Percentiles rank a stretch among this genome's conserved stretches.
Evolutionary conservation across 176 grass and related monocot genomes (phyloP).

Genomic region (Metroxylon sagu): DNA sequence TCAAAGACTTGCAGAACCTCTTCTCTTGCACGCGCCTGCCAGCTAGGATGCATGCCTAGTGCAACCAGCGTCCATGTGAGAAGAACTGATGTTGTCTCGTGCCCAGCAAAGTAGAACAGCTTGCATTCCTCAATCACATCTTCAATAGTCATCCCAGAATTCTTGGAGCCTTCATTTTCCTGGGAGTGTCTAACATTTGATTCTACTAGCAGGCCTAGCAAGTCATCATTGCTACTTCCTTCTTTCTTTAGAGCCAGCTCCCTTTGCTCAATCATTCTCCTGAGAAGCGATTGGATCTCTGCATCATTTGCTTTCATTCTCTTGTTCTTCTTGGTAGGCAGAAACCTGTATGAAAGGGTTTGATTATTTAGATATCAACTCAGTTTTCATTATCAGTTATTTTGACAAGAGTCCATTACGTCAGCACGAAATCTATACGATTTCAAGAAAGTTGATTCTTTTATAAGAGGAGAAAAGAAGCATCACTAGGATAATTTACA

Average conservation of each 20-base stretch:
- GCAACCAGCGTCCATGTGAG: constrained; percentile 23
- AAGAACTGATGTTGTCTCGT: constrained; percentile 19
- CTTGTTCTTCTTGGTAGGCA: constrained; percentile 37
- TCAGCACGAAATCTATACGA: too few species aligned
- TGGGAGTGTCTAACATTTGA: constrained; percentile 25
- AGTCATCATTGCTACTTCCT: constrained; percentile 21
- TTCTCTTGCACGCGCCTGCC: not conserved
- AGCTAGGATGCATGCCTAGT: constrained; percentile 20
- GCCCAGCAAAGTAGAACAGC: constrained; percentile 23
- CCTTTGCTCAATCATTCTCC: constrained; percentile 28
- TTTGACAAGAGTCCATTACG: too few species aligned
- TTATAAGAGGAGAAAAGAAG: too few species aligned
- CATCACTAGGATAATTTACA: too few species aligned
- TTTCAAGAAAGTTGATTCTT: too few species aligned
- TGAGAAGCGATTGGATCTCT: constrained; percentile 35
- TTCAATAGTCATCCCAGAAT: constrained; percentile 38
- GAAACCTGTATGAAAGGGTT: not conserved
- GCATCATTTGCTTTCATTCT: constrained; percentile 33
- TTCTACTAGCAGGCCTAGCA: constrained; percentile 43
- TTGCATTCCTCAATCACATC: not conserved
- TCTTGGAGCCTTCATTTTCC: constrained; percentile 14
- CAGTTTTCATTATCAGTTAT: too few species aligned
- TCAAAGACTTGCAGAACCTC: constrained; percentile 9
- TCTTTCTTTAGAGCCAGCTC: constrained; percentile 27
- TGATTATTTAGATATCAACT: too few species aligned